Conservation (phyloP, 2,329 filamentous ascomycete genomes). For the Curvularia sp. region DNA sequence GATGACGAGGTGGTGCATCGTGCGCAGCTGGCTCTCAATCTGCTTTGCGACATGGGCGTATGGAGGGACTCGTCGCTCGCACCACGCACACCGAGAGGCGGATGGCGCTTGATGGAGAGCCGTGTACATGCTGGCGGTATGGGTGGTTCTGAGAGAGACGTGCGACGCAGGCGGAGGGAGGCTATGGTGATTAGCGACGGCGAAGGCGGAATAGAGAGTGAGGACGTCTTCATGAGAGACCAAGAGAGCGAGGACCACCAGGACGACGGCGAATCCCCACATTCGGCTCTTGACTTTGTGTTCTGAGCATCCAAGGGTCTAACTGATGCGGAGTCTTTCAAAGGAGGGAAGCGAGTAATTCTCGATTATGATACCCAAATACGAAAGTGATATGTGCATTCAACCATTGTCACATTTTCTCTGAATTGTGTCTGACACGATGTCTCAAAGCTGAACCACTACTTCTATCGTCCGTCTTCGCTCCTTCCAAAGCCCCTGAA, state of each 20-base stretch:
- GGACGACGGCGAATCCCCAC: neutral
- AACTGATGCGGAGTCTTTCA: neutral
- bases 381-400: neutral
- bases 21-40: constrained; percentile 36
- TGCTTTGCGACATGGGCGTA: constrained; percentile 38
- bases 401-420: neutral
- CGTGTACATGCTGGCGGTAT: constrained; percentile 49
- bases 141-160: constrained; percentile 69
- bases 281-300: neutral
- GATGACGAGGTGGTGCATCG: constrained; percentile 27
- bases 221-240: constrained; percentile 75
- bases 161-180: constrained; percentile 79
- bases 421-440: neutral
- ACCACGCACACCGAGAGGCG: constrained; percentile 14
- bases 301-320: neutral
- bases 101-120: constrained; percentile 33
- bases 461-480: constrained; percentile 37
- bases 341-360: neutral
- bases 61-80: constrained; percentile 20
- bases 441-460: neutral
- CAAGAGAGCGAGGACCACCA: constrained; percentile 23
- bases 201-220: constrained; percentile 73
- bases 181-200: constrained; percentile 91
- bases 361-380: constrained; percentile 7
- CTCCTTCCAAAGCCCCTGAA: constrained; percentile 49